Evolutionary conservation across 805 yeast genomes (phyloP).

Genomic region (Kregervanrija pseudodelftensis): DNA sequence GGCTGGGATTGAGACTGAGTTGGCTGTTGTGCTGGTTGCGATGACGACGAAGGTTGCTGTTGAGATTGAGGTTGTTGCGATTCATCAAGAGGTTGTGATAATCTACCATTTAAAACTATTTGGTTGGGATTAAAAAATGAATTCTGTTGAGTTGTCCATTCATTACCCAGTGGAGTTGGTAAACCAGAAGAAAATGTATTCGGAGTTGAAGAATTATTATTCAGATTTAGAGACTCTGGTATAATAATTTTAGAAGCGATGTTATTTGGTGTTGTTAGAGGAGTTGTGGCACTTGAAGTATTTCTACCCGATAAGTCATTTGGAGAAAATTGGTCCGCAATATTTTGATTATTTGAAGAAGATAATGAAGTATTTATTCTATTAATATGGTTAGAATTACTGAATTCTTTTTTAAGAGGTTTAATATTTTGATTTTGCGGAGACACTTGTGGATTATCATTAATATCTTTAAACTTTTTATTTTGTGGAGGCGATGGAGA

Average conservation of each 20-base stretch:
- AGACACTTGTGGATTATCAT: not conserved
- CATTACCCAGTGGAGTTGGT: slow-evolving; percentile 2
- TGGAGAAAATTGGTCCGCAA: too few relatives aligned
- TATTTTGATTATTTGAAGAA: too few relatives aligned
- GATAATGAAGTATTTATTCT: too few relatives aligned
- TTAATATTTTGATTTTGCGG: too few relatives aligned
- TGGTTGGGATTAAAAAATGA: slow-evolving; percentile 8
- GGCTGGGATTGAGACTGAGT: slow-evolving; percentile 7
- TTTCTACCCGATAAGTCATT: too few relatives aligned
- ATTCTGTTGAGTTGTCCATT: slow-evolving; percentile 10
- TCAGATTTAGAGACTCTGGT: slow-evolving; percentile 7
- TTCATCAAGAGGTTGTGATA: not conserved
- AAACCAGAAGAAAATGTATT: slow-evolving; percentile 4
- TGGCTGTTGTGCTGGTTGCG: slow-evolving; percentile 4
- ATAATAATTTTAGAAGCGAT: slow-evolving; percentile 5
- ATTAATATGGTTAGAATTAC: too few relatives aligned
- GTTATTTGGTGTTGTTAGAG: slow-evolving; percentile 7
- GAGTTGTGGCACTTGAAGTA: slow-evolving; percentile 3
- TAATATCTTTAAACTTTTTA: not conserved
- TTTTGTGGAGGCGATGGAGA: slow-evolving; percentile 6
- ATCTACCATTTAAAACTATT: not conserved
- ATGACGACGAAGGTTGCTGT: slow-evolving; percentile 6
- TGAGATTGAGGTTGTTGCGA: slow-evolving; percentile 2
- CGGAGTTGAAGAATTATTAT: slow-evolving; percentile 1
- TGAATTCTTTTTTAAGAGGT: too few relatives aligned